Base-by-base conservation (phyloP, 495 filamentous ascomycete species). In the Penicillium ucsense region DNA sequence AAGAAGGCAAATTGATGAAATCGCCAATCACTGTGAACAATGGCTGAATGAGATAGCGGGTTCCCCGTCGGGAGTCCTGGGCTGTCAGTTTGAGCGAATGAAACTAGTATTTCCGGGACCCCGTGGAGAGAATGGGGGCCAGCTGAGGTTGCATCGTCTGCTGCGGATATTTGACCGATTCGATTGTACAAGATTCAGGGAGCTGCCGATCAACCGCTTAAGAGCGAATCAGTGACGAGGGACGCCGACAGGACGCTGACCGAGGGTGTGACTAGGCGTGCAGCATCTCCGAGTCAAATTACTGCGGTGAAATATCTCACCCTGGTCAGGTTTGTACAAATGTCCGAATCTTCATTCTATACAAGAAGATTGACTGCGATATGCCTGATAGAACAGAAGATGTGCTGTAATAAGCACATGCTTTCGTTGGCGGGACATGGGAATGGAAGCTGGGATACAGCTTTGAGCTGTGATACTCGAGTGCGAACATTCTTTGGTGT, bases 81-180 rank as follows among this genome's bases (percentile, higher is more conserved):
- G 31, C 32, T 20, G 41, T 39, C 12, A 41, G 29, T 28, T 33
- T 33, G 35, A 8, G 20, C 32, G 36, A 12, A 33, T 35, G 53
- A 40, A 46, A 46, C 47, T 47, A 47, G 45, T 48, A 12, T 44
- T 48, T 38, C 31, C 39, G 43, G 35, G 11, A 43, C 28, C 43
- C 10, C 31, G 35, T 35, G 31, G 38, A 31, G 40, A 40, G 27
- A 42, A 35, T 12, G 38, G 31, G 41, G 8, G 29, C 12, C 34
- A 41, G 29, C 35, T 44, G 54, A 57, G 30, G 56, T 60, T 62
- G 59, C 59, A 62, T 57, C 41, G 48, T 35, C 30, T 38, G 35
- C 45, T 44, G 38, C 55, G 55, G 58, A 61, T 61, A 50, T 59
- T 48, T 54, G 50, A 31, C 35, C 35, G 32, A 38, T 32, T 31